Percentiles rank a stretch among this genome's conserved stretches.
These are phyloP conservation scores for Eucalyptus lansdowneana DNA, from an alignment of 345 rosid genomes.

Conservation along the genomic window DNA sequence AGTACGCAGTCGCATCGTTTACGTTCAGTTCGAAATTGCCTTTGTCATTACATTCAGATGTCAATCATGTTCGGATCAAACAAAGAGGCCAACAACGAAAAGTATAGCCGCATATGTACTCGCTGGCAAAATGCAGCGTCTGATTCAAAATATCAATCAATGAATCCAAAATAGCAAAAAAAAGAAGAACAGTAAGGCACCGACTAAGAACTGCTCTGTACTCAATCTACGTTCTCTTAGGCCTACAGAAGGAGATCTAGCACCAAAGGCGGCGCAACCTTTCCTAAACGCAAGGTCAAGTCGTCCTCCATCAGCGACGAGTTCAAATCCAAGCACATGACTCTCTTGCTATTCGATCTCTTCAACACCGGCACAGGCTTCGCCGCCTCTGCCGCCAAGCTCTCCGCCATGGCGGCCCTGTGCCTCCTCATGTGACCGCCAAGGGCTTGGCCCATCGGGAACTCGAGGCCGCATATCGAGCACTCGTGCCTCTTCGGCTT, in stretches of 20 bases:
- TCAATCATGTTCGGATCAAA: too few relatives aligned
- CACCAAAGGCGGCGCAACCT: background rate
- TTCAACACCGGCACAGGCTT: conserved; percentile 35
- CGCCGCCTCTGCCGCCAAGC: background rate
- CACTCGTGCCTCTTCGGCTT: conserved; percentile 74
- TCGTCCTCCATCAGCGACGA: conserved; percentile 53
- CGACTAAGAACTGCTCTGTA: background rate
- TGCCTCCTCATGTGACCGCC: conserved; percentile 99
- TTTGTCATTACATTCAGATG: too few relatives aligned
- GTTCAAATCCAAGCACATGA: conserved; percentile 55
- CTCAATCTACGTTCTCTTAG: background rate
- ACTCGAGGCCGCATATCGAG: conserved; percentile 78
- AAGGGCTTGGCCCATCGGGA: conserved; percentile 75
- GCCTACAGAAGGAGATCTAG: background rate
- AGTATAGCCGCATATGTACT: background rate
- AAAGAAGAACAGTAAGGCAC: background rate
- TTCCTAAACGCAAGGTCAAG: conserved; percentile 44
- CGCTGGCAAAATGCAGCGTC: background rate
- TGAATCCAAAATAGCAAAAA: background rate
- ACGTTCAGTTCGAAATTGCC: too few relatives aligned
- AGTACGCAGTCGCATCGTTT: too few relatives aligned
- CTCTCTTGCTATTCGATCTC: conserved; percentile 39
- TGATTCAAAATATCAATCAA: background rate
- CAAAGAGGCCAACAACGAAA: too few relatives aligned
- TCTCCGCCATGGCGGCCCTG: conserved; percentile 1